Base-by-base conservation (phyloP, 306 rosid species). In the Trifolium pratense region DNA sequence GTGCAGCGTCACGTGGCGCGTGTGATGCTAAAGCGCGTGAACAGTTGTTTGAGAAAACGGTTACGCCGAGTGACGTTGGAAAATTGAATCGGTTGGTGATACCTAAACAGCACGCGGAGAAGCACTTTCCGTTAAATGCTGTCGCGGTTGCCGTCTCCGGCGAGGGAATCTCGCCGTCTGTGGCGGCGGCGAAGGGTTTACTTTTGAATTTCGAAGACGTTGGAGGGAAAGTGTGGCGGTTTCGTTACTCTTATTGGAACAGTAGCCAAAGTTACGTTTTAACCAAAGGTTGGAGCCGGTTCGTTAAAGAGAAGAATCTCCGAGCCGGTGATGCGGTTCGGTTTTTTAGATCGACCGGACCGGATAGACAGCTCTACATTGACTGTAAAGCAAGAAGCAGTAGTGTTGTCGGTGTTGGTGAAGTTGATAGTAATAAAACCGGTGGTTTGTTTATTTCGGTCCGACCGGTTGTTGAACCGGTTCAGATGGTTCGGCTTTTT, bases 271-370 rank as follows among this genome's bases (percentile, higher is more conserved):
- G 98, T 80, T 94, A 94, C 37, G 98, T 94, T 66, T 55, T 94
- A 8, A 94, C 99, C 2, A 94, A 94, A 71, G 99, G 99, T 0
- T 94, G 99, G 99, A 91, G 95, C 88, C 88, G 99, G 81, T 94
- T 94, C 85, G 99, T 94, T 9, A 94, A 90, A 69, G 99, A 94
- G 84, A 94, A 94, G 88, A 86, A 71, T 37, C 85, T 94, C 0
- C 80, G 73, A 23, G 96, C 99, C 78, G 97, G 99, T 3, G 97
- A 94, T 64, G 83, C 84, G 77, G 97, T 94, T 16, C 74, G 84
- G 62, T 94, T 94, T 3, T 82, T 82, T 42, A 64, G 89, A 2
- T 91, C 97, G 9, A 83, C 84, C 56, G 97, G 96, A 15, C 86
- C 86, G 56, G 95, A 90, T 17, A 69, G 76, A 29, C 96, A 89